Evolutionary conservation across 2,329 filamentous ascomycete genomes (phyloP).

Genomic region (Arthrobotrys iridis): DNA sequence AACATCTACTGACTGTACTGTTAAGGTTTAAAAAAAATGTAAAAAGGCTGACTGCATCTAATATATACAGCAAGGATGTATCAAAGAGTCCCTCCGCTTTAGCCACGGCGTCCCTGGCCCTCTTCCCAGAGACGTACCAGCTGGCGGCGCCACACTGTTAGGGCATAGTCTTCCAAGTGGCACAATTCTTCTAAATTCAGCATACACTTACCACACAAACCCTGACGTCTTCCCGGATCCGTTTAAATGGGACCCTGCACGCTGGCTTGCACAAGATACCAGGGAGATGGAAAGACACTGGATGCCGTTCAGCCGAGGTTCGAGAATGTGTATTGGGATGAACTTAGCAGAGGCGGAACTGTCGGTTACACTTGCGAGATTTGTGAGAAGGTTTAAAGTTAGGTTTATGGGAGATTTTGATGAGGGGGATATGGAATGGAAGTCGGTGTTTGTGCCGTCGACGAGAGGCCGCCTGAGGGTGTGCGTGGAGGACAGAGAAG

Average conservation of each 20-base stretch:
- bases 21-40: background rate
- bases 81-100: slow-evolving; percentile 39
- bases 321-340: slow-evolving; percentile 41
- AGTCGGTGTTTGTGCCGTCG: slow-evolving; percentile 34
- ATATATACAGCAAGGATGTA: slow-evolving; percentile 22
- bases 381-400: slow-evolving; percentile 40
- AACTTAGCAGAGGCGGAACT: slow-evolving; percentile 39
- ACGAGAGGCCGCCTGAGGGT: slow-evolving; percentile 23
- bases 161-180: slow-evolving; percentile 22
- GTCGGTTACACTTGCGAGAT: slow-evolving; percentile 24
- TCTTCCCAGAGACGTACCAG: slow-evolving; percentile 26
- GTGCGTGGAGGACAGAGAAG: slow-evolving; percentile 37
- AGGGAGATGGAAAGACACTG: slow-evolving; percentile 39
- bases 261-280: slow-evolving; percentile 33
- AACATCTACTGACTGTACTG: background rate
- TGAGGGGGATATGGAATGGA: slow-evolving; percentile 41
- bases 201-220: slow-evolving; percentile 40
- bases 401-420: slow-evolving; percentile 28
- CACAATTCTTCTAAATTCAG: slow-evolving; percentile 7
- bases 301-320: slow-evolving; percentile 39
- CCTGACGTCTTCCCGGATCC: slow-evolving; percentile 30
- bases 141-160: slow-evolving; percentile 5
- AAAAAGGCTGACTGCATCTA: too few species aligned
- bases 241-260: slow-evolving; percentile 21
- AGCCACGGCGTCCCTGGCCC: slow-evolving; percentile 35